Base-by-base conservation (phyloP, 192 early-diverging fungal genomes). In the Gigaspora rosea region DNA sequence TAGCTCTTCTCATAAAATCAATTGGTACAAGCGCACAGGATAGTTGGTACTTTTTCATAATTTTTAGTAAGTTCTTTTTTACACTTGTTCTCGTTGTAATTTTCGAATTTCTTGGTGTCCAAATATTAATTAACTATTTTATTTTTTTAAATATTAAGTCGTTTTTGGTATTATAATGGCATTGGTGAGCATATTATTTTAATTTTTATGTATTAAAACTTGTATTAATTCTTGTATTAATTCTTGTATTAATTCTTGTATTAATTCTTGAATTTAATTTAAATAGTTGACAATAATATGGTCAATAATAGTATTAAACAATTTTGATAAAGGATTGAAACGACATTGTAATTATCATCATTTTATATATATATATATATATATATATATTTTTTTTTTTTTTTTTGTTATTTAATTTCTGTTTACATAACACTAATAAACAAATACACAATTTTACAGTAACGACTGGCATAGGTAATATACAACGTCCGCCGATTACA, bases 331-430 rank as follows among this genome's bases (percentile, higher is more conserved):
- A 68, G 66, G 66, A 20, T 11, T 68, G 27, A 68, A 68, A 68
- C 13, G n/a, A 68, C 66, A 68, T 32, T 11, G 66, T 68, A 68
- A 22, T n/a, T 68, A 68, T 65, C n/a, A n/a, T n/a, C n/a, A n/a
- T n/a, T n/a, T n/a, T n/a, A n/a, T n/a, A n/a, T n/a, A n/a, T n/a
- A n/a, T n/a, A n/a, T n/a, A n/a, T n/a, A n/a, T n/a, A n/a, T 18
- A 13, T 41, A 35, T 64, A 41, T 67, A 48, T 12, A 16, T 3
- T 22, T 11, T 12, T 32, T 20, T 49, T 4, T 32, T 67, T n/a
- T 20, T 7, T 47, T 67, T 46, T 66, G 22, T 50, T 48, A 9
- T 68, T n/a, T 68, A 3, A 49, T 16, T 18, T 22, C 41, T 2
- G 20, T n/a, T 20, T 15, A 27, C 2, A 22, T 22, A 48, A 49